Evolutionary conservation across 2,329 filamentous ascomycete species (phyloP).

Genomic region (Pyricularia sp.): DNA sequence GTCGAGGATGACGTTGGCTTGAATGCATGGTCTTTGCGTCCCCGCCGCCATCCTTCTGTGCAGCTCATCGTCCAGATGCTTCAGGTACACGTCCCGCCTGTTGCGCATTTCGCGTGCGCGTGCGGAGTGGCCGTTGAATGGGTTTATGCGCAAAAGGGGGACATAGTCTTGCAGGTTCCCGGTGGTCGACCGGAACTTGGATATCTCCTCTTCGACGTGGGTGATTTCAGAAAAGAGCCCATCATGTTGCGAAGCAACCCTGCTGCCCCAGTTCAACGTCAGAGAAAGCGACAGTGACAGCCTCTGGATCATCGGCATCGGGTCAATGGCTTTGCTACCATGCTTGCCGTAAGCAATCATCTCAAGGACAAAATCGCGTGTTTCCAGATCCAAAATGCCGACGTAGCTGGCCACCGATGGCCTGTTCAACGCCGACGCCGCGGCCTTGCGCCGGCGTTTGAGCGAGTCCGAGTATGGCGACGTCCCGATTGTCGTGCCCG

Average conservation of each 20-base stretch:
- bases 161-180: conserved; percentile 69
- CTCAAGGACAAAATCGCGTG: conserved; percentile 53
- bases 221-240: conserved; percentile 53
- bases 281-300: conserved; percentile 46
- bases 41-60: conserved; percentile 17
- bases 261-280: conserved; percentile 57
- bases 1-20: conserved; percentile 13
- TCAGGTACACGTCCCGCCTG: conserved; percentile 37
- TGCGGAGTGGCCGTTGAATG: conserved; percentile 47
- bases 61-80: conserved; percentile 52
- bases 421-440: conserved; percentile 67
- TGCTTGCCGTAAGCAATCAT: conserved; percentile 46
- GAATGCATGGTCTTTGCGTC: conserved; percentile 18
- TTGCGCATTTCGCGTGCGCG: conserved; percentile 54
- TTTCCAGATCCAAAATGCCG: conserved; percentile 74
- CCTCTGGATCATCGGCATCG: conserved; percentile 60
- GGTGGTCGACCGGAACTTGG: conserved; percentile 52
- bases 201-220: conserved; percentile 52
- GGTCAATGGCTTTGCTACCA: conserved; percentile 46
- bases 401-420: conserved; percentile 64
- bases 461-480: conserved; percentile 64
- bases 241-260: conserved; percentile 48
- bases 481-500: conserved; percentile 59
- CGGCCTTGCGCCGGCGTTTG: conserved; percentile 69
- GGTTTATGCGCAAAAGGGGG: conserved; percentile 61